phyloP scores from a whole-genome alignment of 1,139 yeast species.

The Meyerozyma athensensis region DNA sequence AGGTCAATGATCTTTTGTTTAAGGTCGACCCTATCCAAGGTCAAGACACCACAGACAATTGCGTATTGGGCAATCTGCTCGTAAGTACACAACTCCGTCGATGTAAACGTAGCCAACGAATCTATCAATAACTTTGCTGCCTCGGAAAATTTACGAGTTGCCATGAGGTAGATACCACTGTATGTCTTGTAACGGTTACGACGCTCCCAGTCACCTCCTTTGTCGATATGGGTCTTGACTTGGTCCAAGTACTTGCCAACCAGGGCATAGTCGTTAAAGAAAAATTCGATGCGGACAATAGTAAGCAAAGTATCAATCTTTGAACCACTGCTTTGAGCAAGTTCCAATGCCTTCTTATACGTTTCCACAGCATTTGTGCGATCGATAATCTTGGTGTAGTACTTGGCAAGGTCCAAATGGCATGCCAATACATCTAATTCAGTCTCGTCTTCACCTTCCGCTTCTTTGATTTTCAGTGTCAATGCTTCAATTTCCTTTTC shows the following conservation, averaged over 20 bases:
- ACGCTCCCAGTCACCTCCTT: slow-evolving; percentile 99
- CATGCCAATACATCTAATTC: slow-evolving; percentile 76
- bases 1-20: slow-evolving; percentile 85
- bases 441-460: slow-evolving; percentile 87
- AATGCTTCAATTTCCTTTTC: slow-evolving; percentile 51
- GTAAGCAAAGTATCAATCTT: slow-evolving; percentile 84
- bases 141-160: slow-evolving; percentile 80
- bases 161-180: slow-evolving; percentile 75
- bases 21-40: slow-evolving; percentile 79
- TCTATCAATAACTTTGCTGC: slow-evolving; percentile 84
- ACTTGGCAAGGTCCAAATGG: slow-evolving; percentile 80
- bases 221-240: slow-evolving; percentile 71
- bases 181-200: slow-evolving; percentile 92
- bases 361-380: slow-evolving; percentile 67
- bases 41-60: slow-evolving; percentile 76
- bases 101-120: slow-evolving; percentile 91
- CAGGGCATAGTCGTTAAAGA: slow-evolving; percentile 70
- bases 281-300: slow-evolving; percentile 80
- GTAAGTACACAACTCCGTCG: slow-evolving; percentile 87
- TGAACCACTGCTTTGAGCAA: slow-evolving; percentile 82
- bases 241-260: slow-evolving; percentile 74
- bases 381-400: slow-evolving; percentile 82
- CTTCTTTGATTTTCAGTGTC: slow-evolving; percentile 60
- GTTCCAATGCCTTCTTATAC: slow-evolving; percentile 68
- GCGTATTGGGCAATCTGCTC: slow-evolving; percentile 90